Conservation (phyloP, 352 stramenopile genomes). For the Phytopythium oedochilum region DNA sequence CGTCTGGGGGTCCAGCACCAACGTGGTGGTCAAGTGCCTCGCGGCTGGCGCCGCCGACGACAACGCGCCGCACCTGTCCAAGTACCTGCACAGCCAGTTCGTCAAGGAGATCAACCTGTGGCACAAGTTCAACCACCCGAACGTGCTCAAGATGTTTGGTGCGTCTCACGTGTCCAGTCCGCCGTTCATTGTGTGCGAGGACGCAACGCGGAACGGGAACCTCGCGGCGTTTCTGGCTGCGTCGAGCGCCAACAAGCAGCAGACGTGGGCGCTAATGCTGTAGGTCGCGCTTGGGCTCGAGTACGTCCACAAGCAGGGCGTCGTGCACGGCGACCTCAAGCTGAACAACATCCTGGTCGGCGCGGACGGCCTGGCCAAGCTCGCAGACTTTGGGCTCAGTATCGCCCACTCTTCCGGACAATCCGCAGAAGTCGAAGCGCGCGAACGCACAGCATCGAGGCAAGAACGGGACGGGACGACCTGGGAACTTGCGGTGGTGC, state of each 20-base stretch:
- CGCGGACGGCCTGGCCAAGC: conserved; percentile 8
- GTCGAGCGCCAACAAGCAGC: not conserved
- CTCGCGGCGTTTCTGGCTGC: conserved; percentile 4
- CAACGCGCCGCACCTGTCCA: not conserved
- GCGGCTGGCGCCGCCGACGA: not conserved
- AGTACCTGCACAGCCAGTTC: conserved; percentile 2
- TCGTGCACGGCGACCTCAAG: conserved; percentile 15
- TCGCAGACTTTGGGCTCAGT: conserved; percentile 15
- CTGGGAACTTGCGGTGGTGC: conserved; percentile 12
- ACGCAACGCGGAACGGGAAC: conserved; percentile 9
- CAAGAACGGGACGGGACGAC: not conserved
- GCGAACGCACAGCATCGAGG: not conserved
- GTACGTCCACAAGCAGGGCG: conserved; percentile 19
- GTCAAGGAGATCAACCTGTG: conserved; percentile 12
- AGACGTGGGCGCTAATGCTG: conserved; percentile 10
- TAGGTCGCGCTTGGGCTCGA: conserved; percentile 28
- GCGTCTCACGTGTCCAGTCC: conserved; percentile 16
- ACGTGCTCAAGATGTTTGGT: conserved; percentile 19
- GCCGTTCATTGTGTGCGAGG: conserved; percentile 15
- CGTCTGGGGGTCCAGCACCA: conserved; percentile 5
- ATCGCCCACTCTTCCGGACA: not conserved
- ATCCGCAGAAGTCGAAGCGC: not conserved
- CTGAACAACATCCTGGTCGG: conserved; percentile 17
- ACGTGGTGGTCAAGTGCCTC: conserved; percentile 25
- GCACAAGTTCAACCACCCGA: conserved; percentile 14